Evolutionary conservation across 2,329 filamentous ascomycete genomes (phyloP).

Genomic region (Metarhizium brunneum): DNA sequence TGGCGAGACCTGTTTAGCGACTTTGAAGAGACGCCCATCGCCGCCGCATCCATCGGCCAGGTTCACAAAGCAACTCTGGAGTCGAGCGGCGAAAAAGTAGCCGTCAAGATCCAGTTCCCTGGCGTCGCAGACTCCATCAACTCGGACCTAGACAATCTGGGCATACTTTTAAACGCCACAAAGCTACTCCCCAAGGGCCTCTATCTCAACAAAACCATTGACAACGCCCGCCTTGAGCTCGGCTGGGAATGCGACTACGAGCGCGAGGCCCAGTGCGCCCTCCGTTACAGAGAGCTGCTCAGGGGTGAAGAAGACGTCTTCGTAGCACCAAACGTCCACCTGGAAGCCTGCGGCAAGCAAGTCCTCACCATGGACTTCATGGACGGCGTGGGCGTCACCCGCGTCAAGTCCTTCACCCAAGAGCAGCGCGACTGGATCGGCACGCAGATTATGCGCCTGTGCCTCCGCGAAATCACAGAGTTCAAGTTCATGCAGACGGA

Average conservation of each 20-base stretch:
- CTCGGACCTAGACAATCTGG: conserved; percentile 90
- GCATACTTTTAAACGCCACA: conserved; percentile 81
- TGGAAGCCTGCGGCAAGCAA: conserved; percentile 72
- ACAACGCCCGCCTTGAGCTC: conserved; percentile 83
- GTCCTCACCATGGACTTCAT: conserved; percentile 93
- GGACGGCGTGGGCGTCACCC: conserved; percentile 77
- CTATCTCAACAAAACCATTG: conserved; percentile 94
- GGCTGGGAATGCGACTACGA: conserved; percentile 96
- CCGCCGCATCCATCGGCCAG: conserved; percentile 93
- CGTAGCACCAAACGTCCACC: conserved; percentile 66
- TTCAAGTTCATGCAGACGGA: conserved; percentile 99
- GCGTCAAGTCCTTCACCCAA: conserved; percentile 65
- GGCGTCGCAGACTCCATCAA: conserved; percentile 94
- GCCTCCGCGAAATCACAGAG: conserved; percentile 84
- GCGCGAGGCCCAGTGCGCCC: conserved; percentile 75
- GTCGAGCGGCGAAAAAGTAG: conserved; percentile 65
- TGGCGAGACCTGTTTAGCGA: conserved; percentile 78
- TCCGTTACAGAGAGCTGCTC: conserved; percentile 69
- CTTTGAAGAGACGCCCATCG: conserved; percentile 87
- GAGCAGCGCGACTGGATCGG: conserved; percentile 92
- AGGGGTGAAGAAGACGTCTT: conserved; percentile 58
- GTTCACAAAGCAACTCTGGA: conserved; percentile 80
- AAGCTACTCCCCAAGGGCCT: conserved; percentile 83
- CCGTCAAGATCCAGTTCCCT: conserved; percentile 96
- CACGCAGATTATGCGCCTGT: conserved; percentile 84